A percentile compares a stretch with the other conserved stretches of the same genome.
Conservation (phyloP, 331 rosid genomes). For the Pyrus hybrid region DNA sequence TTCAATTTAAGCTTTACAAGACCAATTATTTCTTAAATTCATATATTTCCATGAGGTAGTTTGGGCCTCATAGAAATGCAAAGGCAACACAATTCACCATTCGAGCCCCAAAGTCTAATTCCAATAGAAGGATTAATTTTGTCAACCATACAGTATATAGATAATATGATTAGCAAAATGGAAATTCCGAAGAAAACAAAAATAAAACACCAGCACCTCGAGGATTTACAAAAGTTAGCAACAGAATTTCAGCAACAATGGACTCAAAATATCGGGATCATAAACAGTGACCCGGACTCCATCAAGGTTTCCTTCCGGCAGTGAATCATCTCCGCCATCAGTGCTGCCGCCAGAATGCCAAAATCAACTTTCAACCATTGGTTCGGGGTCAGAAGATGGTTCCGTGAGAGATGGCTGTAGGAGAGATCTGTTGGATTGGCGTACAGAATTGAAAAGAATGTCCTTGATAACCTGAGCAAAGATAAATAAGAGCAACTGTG, state of each 20-base stretch:
- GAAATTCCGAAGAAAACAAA: not conserved
- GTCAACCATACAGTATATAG: not conserved
- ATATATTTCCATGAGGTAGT: not conserved
- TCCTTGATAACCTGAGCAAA: conserved; percentile 77
- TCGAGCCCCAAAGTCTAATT: not conserved
- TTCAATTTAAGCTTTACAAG: not conserved
- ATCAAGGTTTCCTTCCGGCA: not conserved
- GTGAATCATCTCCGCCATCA: not conserved
- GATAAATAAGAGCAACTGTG: not conserved
- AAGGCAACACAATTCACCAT: not conserved
- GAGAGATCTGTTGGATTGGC: conserved; percentile 46
- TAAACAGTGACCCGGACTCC: conserved; percentile 1
- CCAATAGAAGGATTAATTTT: not conserved
- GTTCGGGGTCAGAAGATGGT: conserved; percentile 74
- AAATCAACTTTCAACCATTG: conserved; percentile 84
- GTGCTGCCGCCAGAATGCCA: not conserved
- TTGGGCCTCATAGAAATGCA: not conserved
- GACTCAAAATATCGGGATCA: not conserved
- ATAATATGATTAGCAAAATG: not conserved
- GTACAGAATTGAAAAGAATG: conserved; percentile 76
- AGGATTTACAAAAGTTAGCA: conserved; percentile 11
- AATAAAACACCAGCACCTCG: not conserved
- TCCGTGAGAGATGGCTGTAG: conserved; percentile 55
- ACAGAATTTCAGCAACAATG: not conserved
- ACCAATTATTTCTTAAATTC: not conserved